Conservation (phyloP, 169 alveolate species). For the Plasmodium reichenowi region DNA sequence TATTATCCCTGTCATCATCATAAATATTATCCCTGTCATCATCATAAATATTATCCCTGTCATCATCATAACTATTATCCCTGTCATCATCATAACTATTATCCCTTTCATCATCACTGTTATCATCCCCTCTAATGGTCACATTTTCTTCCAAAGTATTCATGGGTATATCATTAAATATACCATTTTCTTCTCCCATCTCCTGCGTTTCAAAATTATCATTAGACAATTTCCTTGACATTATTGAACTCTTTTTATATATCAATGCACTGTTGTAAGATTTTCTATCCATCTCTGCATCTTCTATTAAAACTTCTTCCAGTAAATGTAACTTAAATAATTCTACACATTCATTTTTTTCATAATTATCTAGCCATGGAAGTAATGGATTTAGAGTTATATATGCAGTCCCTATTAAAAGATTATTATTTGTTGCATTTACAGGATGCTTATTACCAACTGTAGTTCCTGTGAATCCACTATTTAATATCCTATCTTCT, state of each 20-base stretch:
- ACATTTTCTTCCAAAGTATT: constrained; percentile 18
- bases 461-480: constrained; percentile 21
- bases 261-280: constrained; percentile 47
- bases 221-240: constrained; percentile 43
- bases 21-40: too few species aligned
- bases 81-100: background rate
- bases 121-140: background rate
- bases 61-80: background rate
- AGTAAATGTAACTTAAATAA: constrained; percentile 83
- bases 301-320: constrained; percentile 86
- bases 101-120: background rate
- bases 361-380: constrained; percentile 88
- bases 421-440: constrained; percentile 57
- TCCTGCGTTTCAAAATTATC: constrained; percentile 23
- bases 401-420: constrained; percentile 85
- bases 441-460: constrained; percentile 12
- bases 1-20: background rate
- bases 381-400: constrained; percentile 86
- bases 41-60: background rate
- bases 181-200: constrained; percentile 7
- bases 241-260: constrained; percentile 63
- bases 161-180: constrained; percentile 16
- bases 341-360: constrained; percentile 81
- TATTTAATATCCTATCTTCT: constrained; percentile 58
- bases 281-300: constrained; percentile 81